Evolutionary conservation across 2,329 filamentous ascomycete species (phyloP), one percentile per base, ranked within the genome.

Genomic region (Biscogniauxia mediterranea): DNA sequence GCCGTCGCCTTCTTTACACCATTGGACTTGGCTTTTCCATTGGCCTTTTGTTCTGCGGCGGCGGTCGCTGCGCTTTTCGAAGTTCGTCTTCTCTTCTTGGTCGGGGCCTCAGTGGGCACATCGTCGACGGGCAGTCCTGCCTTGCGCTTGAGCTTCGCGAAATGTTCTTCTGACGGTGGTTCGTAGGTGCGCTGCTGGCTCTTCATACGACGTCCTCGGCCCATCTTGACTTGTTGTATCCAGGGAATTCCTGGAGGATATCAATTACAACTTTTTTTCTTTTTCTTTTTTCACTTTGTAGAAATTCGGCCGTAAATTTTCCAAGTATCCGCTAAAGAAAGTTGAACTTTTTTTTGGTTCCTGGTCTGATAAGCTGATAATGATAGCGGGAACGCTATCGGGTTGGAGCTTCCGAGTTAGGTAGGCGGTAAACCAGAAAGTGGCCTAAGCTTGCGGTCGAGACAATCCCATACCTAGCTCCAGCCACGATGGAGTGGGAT

Each of bases 191-290:
- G 94, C 85, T 98, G 95, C 80, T 68, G 64, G 17, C 97, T 97
- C 77, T 93, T 91, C 89, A 97, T 96, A 71, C 93, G 92, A 75
- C 93, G 90, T 76, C 93, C 91, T 64, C 88, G 86, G 81, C 92
- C 93, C 93, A 97, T 97, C 73, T 75, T 87, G 74, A 74, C 3
- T 6, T 25, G 49, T 46, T 61, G 28, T 53, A 26, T 20, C 52
- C 42, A 49, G 55, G 59, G 56, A 61, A 58, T 61, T 67, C 57
- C 56, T 46, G 38, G 38, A 46, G 17, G 17, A 11, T 46, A n/a
- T 17, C 13, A 46, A 46, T 17, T 46, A 46, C 15, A 46, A n/a
- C 11, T 46, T 46, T n/a, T 46, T 46, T 50, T 59, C 52, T 64
- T 58, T 51, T 46, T 58, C 26, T 28, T 28, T 32, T 32, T 32